Evolutionary conservation across 1,284 basidiomycete genomes (phyloP).

Genomic region (Athelia sp.): DNA sequence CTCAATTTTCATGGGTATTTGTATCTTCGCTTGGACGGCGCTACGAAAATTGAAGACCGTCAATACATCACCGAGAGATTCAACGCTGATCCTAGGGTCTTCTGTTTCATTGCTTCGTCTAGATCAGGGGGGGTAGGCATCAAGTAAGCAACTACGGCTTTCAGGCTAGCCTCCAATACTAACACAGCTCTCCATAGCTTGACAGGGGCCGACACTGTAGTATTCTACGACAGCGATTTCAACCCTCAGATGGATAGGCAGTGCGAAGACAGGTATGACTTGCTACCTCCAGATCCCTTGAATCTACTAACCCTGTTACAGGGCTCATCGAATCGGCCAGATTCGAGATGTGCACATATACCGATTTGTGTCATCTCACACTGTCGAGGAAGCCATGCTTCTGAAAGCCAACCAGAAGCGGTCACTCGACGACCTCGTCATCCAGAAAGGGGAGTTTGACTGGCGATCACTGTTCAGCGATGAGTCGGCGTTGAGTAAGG

Average conservation of each 20-base stretch:
- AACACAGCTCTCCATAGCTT: constrained; percentile 41
- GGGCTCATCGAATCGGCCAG: constrained; percentile 92
- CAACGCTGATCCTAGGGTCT: constrained; percentile 86
- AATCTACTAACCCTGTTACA: no score
- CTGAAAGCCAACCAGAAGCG: constrained; percentile 97
- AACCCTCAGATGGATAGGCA: constrained; percentile 97
- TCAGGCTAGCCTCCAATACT: constrained; percentile 9
- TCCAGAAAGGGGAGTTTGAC: constrained; percentile 93
- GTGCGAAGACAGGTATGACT: constrained; percentile 93
- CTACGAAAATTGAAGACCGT: constrained; percentile 93
- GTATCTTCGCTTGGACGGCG: constrained; percentile 90
- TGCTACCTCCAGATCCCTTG: no score
- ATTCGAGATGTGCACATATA: constrained; percentile 97
- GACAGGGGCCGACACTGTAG: constrained; percentile 95
- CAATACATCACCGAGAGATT: constrained; percentile 97
- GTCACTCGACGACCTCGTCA: constrained; percentile 86
- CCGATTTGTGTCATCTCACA: constrained; percentile 88
- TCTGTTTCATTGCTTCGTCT: constrained; percentile 93
- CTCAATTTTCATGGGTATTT: constrained; percentile 92
- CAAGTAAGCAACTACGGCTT: constrained; percentile 53
- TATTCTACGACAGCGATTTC: constrained; percentile 97
- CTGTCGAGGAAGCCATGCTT: constrained; percentile 95
- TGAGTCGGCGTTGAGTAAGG: constrained; percentile 19
- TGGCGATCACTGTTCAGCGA: constrained; percentile 83
- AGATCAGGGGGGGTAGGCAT: constrained; percentile 95